These are phyloP conservation scores for Primulina eburnea DNA, from an alignment of 257 asterid species.

Conservation along the genomic window DNA sequence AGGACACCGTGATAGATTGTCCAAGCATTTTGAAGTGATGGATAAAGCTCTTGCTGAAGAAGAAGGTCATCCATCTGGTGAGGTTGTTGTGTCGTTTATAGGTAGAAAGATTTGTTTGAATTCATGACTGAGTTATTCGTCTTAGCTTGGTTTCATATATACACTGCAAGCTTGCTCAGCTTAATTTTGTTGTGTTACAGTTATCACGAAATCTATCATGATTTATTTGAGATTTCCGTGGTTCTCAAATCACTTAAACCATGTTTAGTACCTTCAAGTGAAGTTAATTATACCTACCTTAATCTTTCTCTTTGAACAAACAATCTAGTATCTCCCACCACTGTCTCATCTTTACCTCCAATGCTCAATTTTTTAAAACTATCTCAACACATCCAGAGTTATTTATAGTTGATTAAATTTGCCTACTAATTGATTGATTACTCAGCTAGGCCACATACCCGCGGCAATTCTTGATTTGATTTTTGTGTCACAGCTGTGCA, in stretches of 20 bases:
- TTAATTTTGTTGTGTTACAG: not conserved
- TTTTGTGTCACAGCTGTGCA: not conserved
- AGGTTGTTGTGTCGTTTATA: conserved; percentile 21
- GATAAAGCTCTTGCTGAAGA: conserved; percentile 75
- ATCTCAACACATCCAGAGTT: no score
- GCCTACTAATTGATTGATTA: not conserved
- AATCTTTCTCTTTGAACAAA: not conserved
- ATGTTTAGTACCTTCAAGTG: not conserved
- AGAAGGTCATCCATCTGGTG: conserved; percentile 74
- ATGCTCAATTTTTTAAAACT: not conserved
- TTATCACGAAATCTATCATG: not conserved
- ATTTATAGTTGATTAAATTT: no score
- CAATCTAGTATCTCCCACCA: not conserved
- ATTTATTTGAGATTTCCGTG: not conserved
- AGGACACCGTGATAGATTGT: conserved; percentile 72
- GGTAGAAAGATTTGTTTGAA: not conserved
- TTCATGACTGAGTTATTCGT: not conserved
- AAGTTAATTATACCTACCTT: not conserved
- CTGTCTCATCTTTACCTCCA: not conserved
- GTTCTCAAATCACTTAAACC: not conserved
- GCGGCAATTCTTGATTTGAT: not conserved
- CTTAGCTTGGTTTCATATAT: not conserved
- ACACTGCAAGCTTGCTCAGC: not conserved
- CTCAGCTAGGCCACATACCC: not conserved
- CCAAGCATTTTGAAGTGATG: conserved; percentile 63